A percentile compares a stretch with the other conserved stretches of the same genome.
These are phyloP conservation scores for Microglena sp. DNA, from an alignment of 139 green algal genomes.

Conservation along the genomic window DNA sequence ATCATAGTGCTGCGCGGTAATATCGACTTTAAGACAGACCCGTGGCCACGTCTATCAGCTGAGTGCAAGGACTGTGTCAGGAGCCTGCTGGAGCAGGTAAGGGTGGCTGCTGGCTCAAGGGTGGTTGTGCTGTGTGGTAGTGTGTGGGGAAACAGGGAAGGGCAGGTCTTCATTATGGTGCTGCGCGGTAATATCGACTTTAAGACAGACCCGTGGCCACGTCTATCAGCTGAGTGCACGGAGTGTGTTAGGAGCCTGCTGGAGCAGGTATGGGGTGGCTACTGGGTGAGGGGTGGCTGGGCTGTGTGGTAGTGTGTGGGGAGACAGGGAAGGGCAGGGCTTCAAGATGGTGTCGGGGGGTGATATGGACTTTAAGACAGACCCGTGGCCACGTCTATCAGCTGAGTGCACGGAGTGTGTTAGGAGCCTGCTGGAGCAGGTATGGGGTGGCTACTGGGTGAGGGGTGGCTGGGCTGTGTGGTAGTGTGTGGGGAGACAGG, in stretches of 20 bases:
- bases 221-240: conserved; percentile 60
- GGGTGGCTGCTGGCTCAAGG: no score
- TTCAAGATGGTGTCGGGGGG: conserved; percentile 53
- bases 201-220: conserved; percentile 71
- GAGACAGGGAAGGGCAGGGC: conserved; percentile 55
- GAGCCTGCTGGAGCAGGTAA: conserved; percentile 9
- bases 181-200: conserved; percentile 63
- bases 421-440: neutral
- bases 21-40: conserved; percentile 75
- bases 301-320: no score
- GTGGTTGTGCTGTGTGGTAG: no score
- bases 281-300: no score
- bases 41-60: conserved; percentile 65
- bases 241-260: conserved; percentile 48
- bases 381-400: conserved; percentile 51
- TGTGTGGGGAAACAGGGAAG: no score
- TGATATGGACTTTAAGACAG: conserved; percentile 62
- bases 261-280: conserved; percentile 2
- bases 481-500: neutral
- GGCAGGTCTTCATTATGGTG: conserved; percentile 53
- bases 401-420: neutral
- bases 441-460: neutral
- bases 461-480: neutral
- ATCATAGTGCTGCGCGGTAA: conserved; percentile 31
- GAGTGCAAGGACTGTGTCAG: conserved; percentile 69